Evolutionary conservation across 345 rosid genomes (phyloP), one percentile per base, ranked within the genome.

Genomic region (Ailanthus altissimus): DNA sequence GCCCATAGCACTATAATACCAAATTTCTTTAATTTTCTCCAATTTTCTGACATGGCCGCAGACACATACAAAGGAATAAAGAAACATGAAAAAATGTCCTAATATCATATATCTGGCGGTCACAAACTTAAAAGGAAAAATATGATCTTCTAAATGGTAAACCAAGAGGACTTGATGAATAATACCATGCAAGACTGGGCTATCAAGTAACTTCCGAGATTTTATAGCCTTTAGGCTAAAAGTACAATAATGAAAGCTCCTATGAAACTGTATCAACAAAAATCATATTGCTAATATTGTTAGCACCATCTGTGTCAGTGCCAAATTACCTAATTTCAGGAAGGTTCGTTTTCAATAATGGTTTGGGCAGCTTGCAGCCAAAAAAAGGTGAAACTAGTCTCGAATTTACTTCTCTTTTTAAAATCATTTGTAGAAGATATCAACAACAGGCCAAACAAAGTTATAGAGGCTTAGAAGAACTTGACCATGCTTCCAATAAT

Each of bases 401-500:
- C 5, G 10, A 36, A 58, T 58, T 21, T 58, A 58, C 32, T 58
- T 14, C 4, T 3, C 1, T 21, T 21, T 8, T 32, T 32, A 32
- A n/a, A n/a, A 32, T 32, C 28, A 23, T 2, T 21, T 25, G 62
- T 23, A 10, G 15, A 12, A 61, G 66, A 61, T 16, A 51, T 51
- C 43, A 1, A 14, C 16, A 28, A 61, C 6, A 28, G 66, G 66
- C 40, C 43, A 61, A 26, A 4, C 10, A 61, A 59, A 28, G 15
- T 61, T 61, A 61, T 61, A 36, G 45, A 32, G 42, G 66, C 21
- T 61, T 13, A 15, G 38, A 61, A 15, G 43, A 12, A 13, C 43
- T 61, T 61, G 7, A 15, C 66, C 66, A 61, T 78, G 67, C 66
- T 70, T 65, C 73, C 59, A 75, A 76, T 58, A 32, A 57, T 23